Conservation (phyloP, 257 asterid species). For the Verbena officinalis region DNA sequence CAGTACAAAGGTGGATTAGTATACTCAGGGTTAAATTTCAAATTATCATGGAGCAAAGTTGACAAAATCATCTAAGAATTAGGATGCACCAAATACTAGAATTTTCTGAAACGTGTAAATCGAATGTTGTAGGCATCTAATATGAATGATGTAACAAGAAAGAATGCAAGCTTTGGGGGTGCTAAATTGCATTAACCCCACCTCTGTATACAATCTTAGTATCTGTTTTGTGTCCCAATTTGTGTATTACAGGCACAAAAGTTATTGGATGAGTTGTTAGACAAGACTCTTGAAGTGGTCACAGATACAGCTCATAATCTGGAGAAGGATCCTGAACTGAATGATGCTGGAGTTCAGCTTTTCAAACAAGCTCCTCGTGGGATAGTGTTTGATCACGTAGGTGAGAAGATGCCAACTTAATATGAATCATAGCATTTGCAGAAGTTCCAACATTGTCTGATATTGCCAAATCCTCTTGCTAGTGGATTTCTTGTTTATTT, state of each 20-base stretch:
- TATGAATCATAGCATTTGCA: not conserved
- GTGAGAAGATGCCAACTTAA: constrained; percentile 37
- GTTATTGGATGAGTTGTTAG: constrained; percentile 58
- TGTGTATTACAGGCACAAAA: constrained; percentile 59
- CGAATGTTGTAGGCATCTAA: not conserved
- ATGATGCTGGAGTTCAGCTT: constrained; percentile 72
- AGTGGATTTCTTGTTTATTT: not conserved
- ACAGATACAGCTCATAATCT: constrained; percentile 26
- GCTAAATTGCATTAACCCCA: constrained; percentile 12
- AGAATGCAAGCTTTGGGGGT: not conserved
- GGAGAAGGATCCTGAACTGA: constrained; percentile 39
- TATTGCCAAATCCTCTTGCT: constrained; percentile 13
- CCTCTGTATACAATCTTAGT: constrained; percentile 5
- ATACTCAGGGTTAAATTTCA: not conserved
- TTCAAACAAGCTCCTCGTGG: constrained; percentile 79
- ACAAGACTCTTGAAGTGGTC: constrained; percentile 60
- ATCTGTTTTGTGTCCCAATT: not conserved
- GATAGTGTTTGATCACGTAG: constrained; percentile 61
- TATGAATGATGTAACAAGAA: not conserved
- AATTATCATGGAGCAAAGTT: not conserved
- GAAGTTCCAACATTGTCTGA: not conserved
- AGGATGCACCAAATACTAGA: not conserved
- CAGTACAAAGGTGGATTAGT: not conserved
- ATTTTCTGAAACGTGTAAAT: not conserved
- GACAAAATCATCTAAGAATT: not conserved